Base-by-base conservation (phyloP, 495 filamentous ascomycete species). In the Aspergillus funiculosus region DNA sequence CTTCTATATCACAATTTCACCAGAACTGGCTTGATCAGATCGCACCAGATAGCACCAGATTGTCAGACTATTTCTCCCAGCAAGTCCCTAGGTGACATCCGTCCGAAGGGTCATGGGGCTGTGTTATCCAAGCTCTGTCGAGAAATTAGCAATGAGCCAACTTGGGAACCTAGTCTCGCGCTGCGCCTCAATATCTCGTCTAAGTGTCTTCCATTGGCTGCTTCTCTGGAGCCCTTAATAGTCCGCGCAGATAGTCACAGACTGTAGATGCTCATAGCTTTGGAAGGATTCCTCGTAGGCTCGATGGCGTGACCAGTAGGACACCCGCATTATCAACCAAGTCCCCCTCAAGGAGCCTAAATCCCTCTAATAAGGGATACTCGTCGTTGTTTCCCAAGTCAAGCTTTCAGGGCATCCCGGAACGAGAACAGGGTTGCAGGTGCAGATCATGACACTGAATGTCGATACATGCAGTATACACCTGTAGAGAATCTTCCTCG, bases 141-240 rank as follows among this genome's bases (percentile, higher is more conserved):
- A 1, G 14, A 6, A 29, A 59, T 56, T 6, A 30, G 24, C 56
- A 50, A 14, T 38, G 7, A 1, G 14, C 52, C 1, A 52, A 53
- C 13, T 46, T 47, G 0, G 56, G 56, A 21, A 59, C 56, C 11
- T 52, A 50, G 28, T 59, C 56, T 36, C 56, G 52, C 1, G 52
- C 56, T n/a, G 56, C 56, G 7, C 56, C 56, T 52, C 56, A 59
- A 43, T 59, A 59, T n/a, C 39, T 52, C n/a, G 52, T 53, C 6
- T 47, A 38, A 5, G 46, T 37, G 30, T 59, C 52, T 6, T 42
- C 36, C 10, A 17, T 18, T 10, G 46, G 32, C 4, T n/a, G 18
- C 5, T 34, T 40, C 0, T 41, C 52, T 0, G 56, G 46, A 5
- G 56, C 30, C 2, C 43, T 29, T 1, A 52, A 52, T 0, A 59